These are phyloP conservation scores for Tetradesmus obliquus DNA, from an alignment of 139 green algal genomes.

Conservation along the genomic window DNA sequence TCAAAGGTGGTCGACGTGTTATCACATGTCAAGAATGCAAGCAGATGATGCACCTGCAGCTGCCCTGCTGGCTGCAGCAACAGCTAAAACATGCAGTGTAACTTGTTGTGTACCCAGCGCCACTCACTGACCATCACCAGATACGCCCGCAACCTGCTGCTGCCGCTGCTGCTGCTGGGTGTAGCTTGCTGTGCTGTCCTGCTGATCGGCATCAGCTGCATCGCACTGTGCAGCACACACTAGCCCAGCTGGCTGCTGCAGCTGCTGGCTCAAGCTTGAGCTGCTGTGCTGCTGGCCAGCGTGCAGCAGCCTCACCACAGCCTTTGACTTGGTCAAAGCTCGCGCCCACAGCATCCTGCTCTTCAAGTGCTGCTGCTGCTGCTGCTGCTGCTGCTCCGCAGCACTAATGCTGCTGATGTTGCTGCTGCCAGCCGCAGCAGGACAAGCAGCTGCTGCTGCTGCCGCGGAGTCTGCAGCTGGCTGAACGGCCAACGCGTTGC, in stretches of 20 bases:
- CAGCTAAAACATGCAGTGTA: background rate
- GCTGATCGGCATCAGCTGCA: background rate
- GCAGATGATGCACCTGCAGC: background rate
- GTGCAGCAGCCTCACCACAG: conserved; percentile 42
- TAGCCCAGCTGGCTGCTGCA: background rate
- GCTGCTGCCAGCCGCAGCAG: background rate
- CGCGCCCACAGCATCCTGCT: conserved; percentile 48
- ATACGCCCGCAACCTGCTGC: background rate
- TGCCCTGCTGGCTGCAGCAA: background rate
- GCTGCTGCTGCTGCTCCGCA: background rate
- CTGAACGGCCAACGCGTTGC: background rate
- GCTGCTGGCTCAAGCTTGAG: background rate
- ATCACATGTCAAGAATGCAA: no score
- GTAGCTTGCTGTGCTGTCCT: background rate
- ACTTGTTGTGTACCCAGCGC: background rate
- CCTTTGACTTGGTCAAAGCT: conserved; percentile 44
- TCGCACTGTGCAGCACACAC: background rate
- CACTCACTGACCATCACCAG: background rate
- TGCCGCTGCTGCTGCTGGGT: background rate
- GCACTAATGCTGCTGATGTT: background rate
- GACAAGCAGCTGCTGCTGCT: background rate
- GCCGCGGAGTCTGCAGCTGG: background rate
- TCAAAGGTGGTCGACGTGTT: no score
- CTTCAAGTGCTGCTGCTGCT: background rate
- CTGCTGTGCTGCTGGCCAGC: conserved; percentile 16